Base-by-base conservation (phyloP, 108 stramenopile species). In the Nannochloropsis granulata region DNA sequence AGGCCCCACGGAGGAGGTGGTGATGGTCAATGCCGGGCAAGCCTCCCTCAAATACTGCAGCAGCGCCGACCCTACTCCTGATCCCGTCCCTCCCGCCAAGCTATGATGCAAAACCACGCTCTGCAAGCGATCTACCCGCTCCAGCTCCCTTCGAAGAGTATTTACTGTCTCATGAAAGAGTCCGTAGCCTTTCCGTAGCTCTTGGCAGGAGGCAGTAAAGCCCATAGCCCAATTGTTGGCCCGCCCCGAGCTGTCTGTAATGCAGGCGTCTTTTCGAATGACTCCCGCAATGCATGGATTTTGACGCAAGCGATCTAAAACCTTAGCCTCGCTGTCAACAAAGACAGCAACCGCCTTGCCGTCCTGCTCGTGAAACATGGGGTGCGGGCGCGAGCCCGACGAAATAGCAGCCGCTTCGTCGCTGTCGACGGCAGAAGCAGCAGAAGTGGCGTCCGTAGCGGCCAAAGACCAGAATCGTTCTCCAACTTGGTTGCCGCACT, bases 151-250 rank as follows among this genome's bases (percentile, higher is more conserved):
- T 80, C 86, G 23, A 44, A 84, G 45, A 12, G 25, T 79, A 25
- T 84, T 83, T 83, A 87, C 79, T 13, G 83, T 80, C 16, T 80
- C 43, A 19, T 83, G 25, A 78, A 87, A 81, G 43, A 84, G 46
- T 9, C 83, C 83, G 5, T 56, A 78, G 56, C 56, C 2, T n/a
- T 71, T 16, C 16, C 21, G 21, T 71, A 71, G 56, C 45, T 81
- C 84, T 44, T 45, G 43, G 79, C 83, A 86, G 13, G 82, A 83
- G 5, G 79, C 78, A 11, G 56, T 71, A 79, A 86, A 86, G 12
- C 86, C 86, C 86, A 86, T 86, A 25, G 86, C 86, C 86, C 86
- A 86, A 82, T 86, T 86, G 44, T 86, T 86, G 25, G 86, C 86
- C 78, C 82, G 83, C 21, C 86, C 86, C 44, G n/a, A 23, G 21